Conservation (phyloP, 2,329 filamentous ascomycete genomes). For the Blastomyces silverae region DNA sequence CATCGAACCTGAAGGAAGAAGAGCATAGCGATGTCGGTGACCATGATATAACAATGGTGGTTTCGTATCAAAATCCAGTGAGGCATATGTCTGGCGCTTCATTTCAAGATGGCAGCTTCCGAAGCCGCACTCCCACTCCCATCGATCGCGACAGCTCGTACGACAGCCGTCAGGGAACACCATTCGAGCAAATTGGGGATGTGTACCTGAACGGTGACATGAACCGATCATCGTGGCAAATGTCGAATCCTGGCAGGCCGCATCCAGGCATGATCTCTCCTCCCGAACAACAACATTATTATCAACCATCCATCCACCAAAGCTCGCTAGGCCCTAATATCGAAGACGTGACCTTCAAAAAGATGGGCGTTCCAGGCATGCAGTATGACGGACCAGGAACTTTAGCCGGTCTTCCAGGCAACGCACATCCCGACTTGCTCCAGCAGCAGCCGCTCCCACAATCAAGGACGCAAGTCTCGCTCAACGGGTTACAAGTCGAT, state of each 20-base stretch:
- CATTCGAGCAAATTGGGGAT: conserved; percentile 18
- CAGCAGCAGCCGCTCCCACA: conserved; percentile 26
- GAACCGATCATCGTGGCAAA: conserved; percentile 47
- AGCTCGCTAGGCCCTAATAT: conserved; percentile 33
- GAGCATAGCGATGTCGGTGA: conserved; percentile 39
- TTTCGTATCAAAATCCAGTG: conserved; percentile 23
- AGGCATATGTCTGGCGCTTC: conserved; percentile 26
- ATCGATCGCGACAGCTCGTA: conserved; percentile 25
- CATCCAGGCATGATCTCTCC: conserved; percentile 43
- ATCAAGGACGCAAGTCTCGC: conserved; percentile 23
- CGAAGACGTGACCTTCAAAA: conserved; percentile 43
- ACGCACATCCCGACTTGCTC: conserved; percentile 40
- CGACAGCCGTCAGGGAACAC: conserved; percentile 20
- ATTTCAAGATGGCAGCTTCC: conserved; percentile 27
- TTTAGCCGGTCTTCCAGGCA: conserved; percentile 41
- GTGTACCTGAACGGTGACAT: conserved; percentile 18
- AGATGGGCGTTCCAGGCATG: conserved; percentile 27
- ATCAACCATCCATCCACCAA: conserved; percentile 45
- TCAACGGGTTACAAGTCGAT: conserved; percentile 36
- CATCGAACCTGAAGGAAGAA: conserved; percentile 34
- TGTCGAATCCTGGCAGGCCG: conserved; percentile 46
- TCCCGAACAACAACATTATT: conserved; percentile 46
- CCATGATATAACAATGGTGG: conserved; percentile 20
- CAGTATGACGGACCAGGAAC: conserved; percentile 29
- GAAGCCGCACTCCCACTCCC: conserved; percentile 34